Conservation (phyloP, 352 stramenopile genomes). For the Blastocystis sp. region DNA sequence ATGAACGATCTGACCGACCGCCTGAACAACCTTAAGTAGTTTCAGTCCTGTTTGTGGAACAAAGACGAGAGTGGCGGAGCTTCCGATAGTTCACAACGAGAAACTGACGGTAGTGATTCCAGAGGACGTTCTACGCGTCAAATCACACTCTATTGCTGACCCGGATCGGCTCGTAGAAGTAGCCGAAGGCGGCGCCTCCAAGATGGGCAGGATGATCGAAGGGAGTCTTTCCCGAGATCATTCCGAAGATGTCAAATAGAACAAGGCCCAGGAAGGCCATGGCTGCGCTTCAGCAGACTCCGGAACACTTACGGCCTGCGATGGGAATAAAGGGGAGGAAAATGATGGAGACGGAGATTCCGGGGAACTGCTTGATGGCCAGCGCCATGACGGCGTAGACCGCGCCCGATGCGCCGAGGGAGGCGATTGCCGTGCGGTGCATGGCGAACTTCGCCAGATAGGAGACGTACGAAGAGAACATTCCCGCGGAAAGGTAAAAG, state of each 20-base stretch:
- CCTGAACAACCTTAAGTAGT: neutral
- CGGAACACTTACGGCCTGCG: neutral
- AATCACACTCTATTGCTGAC: too few species aligned
- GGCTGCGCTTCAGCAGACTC: neutral
- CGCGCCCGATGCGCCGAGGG: constrained; percentile 62
- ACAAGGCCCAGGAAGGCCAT: neutral
- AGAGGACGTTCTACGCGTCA: constrained; percentile 1
- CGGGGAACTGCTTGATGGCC: constrained; percentile 15
- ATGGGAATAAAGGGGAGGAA: constrained; percentile 61
- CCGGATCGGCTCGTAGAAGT: constrained; percentile 2
- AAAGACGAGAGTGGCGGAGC: constrained; percentile 34
- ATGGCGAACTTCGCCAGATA: constrained; percentile 32
- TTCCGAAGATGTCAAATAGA: constrained; percentile 18
- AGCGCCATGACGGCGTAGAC: constrained; percentile 58
- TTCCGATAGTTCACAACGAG: constrained; percentile 29
- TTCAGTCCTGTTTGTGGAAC: constrained; percentile 2
- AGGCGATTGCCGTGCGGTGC: neutral
- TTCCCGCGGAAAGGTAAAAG: constrained; percentile 55
- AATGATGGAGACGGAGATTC: constrained; percentile 19
- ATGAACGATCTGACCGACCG: neutral
- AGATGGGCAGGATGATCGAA: constrained; percentile 47
- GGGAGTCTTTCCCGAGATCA: constrained; percentile 29
- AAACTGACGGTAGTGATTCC: constrained; percentile 39
- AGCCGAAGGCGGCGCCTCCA: constrained; percentile 5
- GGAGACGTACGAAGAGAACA: constrained; percentile 61